These are phyloP conservation scores for Euphorbia pulcherrima DNA, from an alignment of 345 rosid species.

Conservation along the genomic window DNA sequence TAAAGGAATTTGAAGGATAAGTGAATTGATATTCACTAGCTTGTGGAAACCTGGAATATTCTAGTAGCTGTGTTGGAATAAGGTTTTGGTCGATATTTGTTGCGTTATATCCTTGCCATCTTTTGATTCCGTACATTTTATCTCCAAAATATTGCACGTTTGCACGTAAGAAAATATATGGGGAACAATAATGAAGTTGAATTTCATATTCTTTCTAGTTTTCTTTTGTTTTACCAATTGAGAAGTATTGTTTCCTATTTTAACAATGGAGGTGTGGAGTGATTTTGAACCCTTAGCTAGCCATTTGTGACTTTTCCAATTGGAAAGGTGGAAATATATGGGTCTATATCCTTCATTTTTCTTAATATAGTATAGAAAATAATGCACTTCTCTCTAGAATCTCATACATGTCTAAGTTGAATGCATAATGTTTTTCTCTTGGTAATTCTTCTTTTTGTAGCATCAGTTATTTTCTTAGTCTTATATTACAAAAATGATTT, in stretches of 20 bases:
- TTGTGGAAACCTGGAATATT: too few relatives aligned
- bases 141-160: too few relatives aligned
- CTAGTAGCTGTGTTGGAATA: too few relatives aligned
- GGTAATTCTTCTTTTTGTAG: conserved; percentile 1
- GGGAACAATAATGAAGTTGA: too few relatives aligned
- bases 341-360: background rate
- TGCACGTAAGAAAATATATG: too few relatives aligned
- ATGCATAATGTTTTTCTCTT: background rate
- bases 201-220: background rate
- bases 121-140: too few relatives aligned
- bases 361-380: background rate
- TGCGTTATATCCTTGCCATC: too few relatives aligned
- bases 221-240: background rate
- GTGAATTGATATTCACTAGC: too few relatives aligned
- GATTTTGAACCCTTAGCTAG: background rate
- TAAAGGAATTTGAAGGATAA: background rate
- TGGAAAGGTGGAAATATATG: background rate
- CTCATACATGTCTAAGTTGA: background rate
- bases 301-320: background rate
- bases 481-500: conserved; percentile 22
- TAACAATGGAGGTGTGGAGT: background rate
- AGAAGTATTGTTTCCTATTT: background rate
- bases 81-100: too few relatives aligned
- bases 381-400: background rate
- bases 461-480: conserved; percentile 8